Base-by-base conservation (phyloP, 345 rosid genomes). In the Eucalyptus guilfoylei region DNA sequence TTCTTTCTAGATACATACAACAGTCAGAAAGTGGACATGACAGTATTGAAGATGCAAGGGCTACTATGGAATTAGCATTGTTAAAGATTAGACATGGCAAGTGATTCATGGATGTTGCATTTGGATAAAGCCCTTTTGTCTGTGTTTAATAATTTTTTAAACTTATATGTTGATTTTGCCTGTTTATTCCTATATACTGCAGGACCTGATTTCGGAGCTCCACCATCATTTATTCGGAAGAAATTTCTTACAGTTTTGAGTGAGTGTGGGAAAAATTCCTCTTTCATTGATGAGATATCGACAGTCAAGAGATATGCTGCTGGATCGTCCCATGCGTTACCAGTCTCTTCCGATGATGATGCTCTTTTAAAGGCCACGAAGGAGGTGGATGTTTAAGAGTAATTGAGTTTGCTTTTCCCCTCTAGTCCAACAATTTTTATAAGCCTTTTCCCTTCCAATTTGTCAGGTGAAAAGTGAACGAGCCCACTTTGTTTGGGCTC, bases 181-280 rank as follows among this genome's bases (percentile, higher is more conserved):
- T 24, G 49, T 62, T 67, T 87, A 47, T 62, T 47, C 54, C 54
- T 85, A 88, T 52, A 76, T 32, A 88, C 88, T 45, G 87, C 89
- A 98, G 99, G 99, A 92, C 99, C 99, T 80, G 97, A 96, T 89
- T 98, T 94, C 90, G 99, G 99, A 88, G 88, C 96, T 62, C 96
- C 98, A 58, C 96, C 95, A 89, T 93, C 96, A 54, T 87, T 94
- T 92, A 89, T 90, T 88, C 93, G 97, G 85, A 94, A 91, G 88
- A 95, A 93, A 89, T 96, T 97, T 86, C 99, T 97, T 76, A 88
- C 93, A 11, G 90, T 97, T 87, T 92, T 98, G 91, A 91, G 91
- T 55, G 98, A 97, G 88, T 91, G 92, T 89, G 95, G 98, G 24
- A 98, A 94, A 93, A 90, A 92, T n/a, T 94, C 98, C 86, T 96